Base-by-base conservation (phyloP, 2,329 filamentous ascomycete genomes). In the Cadophora sp. region DNA sequence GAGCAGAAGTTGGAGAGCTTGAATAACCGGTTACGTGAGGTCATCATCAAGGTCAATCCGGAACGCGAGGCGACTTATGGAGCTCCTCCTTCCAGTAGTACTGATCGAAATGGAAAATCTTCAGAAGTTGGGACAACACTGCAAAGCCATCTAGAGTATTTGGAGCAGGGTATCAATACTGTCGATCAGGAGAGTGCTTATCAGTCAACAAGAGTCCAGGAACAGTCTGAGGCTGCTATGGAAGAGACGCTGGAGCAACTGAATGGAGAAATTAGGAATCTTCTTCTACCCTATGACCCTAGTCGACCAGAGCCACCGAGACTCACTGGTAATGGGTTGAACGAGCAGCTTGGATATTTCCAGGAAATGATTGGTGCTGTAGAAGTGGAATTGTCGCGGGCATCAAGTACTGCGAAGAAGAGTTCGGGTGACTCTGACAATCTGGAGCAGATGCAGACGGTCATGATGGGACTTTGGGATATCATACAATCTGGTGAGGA, bases 301-400 rank as follows among this genome's bases (percentile, higher is more conserved):
- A 80, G 81, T 46, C 82, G 89, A 60, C 83, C 86, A 14, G 83
- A 85, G 29, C 88, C 89, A 5, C 91, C 91, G 3, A 80, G 85
- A 43, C 79, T 84, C 3, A 83, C 84, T 1, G 85, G 85, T 5
- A 83, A 84, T 55, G 86, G 85, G 29, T 79, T 92, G 6, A 85
- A 91, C 58, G 86, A 88, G 29, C 93, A 96, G 73, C 81, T 94
- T 51, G 80, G 83, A 58, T 92, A 92, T 73, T 83, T 94, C 71
- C 86, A 92, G 71, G 82, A 87, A 31, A 86, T 85, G 2, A 79
- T 93, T 62, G 82, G 83, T 50, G 80, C 80, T 8, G 75, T 88
- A 3, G 83, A 85, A 61, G 64, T 61, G 9, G 73, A 78, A 62
- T 65, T 78, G 8, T 67, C 70, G 50, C 69, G 69, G 4, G 72